Evolutionary conservation across 2,329 filamentous ascomycete species (phyloP), one percentile per base, ranked within the genome.

Genomic region (Metarhizium brunneum): DNA sequence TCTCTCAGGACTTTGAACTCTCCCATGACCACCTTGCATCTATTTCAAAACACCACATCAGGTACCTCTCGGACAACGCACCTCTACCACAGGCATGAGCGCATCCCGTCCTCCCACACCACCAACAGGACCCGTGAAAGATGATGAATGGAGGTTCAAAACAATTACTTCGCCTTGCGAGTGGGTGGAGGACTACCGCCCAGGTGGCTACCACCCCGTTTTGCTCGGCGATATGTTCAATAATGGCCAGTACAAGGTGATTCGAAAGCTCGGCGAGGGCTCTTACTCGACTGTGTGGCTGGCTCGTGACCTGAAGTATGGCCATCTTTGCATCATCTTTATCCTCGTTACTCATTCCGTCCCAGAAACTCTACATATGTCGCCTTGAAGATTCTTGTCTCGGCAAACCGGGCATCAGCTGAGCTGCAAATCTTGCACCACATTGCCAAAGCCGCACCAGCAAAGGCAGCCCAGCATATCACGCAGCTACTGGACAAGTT

Each of bases 271-370:
- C 38, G 74, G 75, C 43, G 72, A 67, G 40, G 74, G 76, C 30
- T 68, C 69, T 3, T 76, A 63, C 58, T 75, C 73, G 2, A 78
- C 75, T 0, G 74, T 77, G 20, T 79, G 74, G 76, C 67, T 77
- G 47, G 74, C 70, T 29, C 62, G 53, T 42, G 69, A 73, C 51
- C 11, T 42, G 16, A 10, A n/a, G 49, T 51, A 38, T 42, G 30
- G 13, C 32, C 13, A 40, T 20, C 3, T 51, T 16, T 35, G 13
- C 32, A n/a, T 2, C 62, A 69, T 54, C 51, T 16, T 56, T 61
- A 50, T 54, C 63, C 3, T 25, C 25, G 25, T 25, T 1, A 1
- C 25, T 25, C 25, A 52, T 47, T 10, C 47, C 11, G 47, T 53
- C 40, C 16, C 13, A 58, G 56, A 35, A 16, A 38, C 5, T 57